Evolutionary conservation across 805 yeast species (phyloP).

Genomic region (Nakazawaea wickerhamii): DNA sequence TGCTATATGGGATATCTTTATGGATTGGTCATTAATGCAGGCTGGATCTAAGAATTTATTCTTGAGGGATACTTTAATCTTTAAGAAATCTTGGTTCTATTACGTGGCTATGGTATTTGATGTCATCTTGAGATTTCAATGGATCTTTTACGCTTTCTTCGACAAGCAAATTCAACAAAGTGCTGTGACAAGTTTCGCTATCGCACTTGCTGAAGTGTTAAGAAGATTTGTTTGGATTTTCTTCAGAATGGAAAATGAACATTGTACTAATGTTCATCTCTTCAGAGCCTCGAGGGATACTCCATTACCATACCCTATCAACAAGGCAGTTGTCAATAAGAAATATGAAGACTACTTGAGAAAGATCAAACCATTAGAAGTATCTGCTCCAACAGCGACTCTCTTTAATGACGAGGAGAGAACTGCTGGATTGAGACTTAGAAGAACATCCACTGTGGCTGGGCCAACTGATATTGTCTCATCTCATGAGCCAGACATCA

Average conservation of each 20-base stretch:
- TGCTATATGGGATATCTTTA: constrained; percentile 80
- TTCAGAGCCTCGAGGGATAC: constrained; percentile 86
- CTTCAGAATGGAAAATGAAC: constrained; percentile 95
- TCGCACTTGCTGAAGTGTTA: constrained; percentile 76
- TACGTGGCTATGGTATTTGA: constrained; percentile 72
- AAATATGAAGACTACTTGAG: constrained; percentile 1
- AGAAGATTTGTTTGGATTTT: constrained; percentile 88
- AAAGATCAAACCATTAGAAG: constrained; percentile 7
- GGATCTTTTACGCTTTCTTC: constrained; percentile 86
- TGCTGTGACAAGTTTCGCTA: constrained; percentile 76
- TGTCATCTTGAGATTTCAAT: constrained; percentile 74
- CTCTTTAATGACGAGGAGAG: constrained; percentile 13
- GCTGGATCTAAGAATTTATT: constrained; percentile 48
- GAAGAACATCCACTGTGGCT: constrained; percentile 11
- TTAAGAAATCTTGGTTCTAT: constrained; percentile 53
- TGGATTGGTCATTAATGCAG: constrained; percentile 94
- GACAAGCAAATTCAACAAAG: constrained; percentile 77
- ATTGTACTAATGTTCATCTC: constrained; percentile 79
- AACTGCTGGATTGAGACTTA: constrained; percentile 16
- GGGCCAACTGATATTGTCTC: constrained; percentile 5
- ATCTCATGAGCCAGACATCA: too few species aligned
- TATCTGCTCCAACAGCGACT: background rate
- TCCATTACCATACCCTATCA: constrained; percentile 71
- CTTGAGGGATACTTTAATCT: constrained; percentile 69
- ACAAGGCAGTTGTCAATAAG: constrained; percentile 26